A percentile compares a stretch with the other conserved stretches of the same genome.
phyloP scores from a whole-genome alignment of 1,284 basidiomycete genomes.

The Butyriboletus appendiculatus region DNA sequence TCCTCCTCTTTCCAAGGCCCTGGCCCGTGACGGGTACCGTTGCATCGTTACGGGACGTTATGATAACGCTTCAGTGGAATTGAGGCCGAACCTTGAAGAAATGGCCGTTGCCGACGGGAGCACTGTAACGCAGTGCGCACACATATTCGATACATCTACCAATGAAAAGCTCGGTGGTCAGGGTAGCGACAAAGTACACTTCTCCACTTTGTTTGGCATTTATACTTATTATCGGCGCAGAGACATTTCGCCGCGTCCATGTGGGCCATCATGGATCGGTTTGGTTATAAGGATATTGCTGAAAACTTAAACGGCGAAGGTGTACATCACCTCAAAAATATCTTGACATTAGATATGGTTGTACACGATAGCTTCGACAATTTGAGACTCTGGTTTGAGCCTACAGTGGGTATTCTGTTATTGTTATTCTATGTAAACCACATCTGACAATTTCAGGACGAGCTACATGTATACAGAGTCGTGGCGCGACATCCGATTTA shows the following conservation, averaged over 20 bases:
- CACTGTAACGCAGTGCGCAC: not conserved
- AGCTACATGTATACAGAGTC: not conserved
- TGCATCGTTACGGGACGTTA: not conserved
- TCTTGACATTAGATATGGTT: not conserved
- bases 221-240: not conserved
- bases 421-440: not conserved
- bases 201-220: not conserved
- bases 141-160: not conserved
- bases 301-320: not conserved
- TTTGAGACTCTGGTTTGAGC: conserved; percentile 3
- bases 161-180: not conserved
- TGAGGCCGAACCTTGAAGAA: not conserved
- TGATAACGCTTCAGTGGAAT: not conserved
- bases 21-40: not conserved
- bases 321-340: not conserved
- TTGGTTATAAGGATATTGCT: not conserved
- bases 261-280: not conserved
- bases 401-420: not conserved
- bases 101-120: not conserved
- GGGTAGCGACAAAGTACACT: not conserved
- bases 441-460: not conserved
- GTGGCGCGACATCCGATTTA: not conserved
- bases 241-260: not conserved
- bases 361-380: not conserved
- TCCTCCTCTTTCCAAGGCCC: not conserved